Percentiles rank a stretch among this genome's conserved stretches.
Evolutionary conservation across 306 rosid genomes (phyloP).

Genomic region (Prunus davidiana): DNA sequence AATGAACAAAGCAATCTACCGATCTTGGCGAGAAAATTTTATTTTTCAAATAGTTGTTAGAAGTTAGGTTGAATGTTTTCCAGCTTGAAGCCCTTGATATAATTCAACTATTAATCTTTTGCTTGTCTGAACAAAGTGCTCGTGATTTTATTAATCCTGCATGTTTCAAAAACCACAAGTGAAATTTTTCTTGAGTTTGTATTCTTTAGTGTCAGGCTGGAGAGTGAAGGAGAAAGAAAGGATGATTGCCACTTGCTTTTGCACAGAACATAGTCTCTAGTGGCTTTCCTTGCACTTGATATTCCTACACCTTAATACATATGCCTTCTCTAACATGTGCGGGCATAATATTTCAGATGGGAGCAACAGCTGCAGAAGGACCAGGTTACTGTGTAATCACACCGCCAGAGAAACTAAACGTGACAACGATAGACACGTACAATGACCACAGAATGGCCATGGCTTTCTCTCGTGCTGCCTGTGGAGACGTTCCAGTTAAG

Average conservation of each 20-base stretch:
- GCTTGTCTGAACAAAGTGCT: constrained; percentile 5
- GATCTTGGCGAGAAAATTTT: not conserved
- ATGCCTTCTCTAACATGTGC: not conserved
- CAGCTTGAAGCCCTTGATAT: not conserved
- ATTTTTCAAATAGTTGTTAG: not conserved
- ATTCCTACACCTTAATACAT: constrained; percentile 4
- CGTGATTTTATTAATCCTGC: not conserved
- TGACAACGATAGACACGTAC: constrained; percentile 80
- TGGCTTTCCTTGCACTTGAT: constrained; percentile 7
- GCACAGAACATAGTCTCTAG: constrained; percentile 78
- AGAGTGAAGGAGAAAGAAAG: constrained; percentile 98
- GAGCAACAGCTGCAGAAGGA: constrained; percentile 95
- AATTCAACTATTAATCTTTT: not conserved
- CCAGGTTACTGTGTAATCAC: constrained; percentile 89
- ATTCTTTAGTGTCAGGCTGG: constrained; percentile 88
- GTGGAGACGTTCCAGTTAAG: constrained; percentile 81
- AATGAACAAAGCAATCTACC: not conserved
- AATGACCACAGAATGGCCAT: constrained; percentile 99
- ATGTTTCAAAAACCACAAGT: constrained; percentile 10
- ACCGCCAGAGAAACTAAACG: constrained; percentile 73
- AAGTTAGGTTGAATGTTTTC: not conserved
- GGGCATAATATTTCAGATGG: constrained; percentile 53
- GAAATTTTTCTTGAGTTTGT: constrained; percentile 17
- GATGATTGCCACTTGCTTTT: constrained; percentile 70
- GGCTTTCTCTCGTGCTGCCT: constrained; percentile 95